Evolutionary conservation across 148 eudicot species (phyloP), one percentile per base, ranked within the genome.

Genomic region (Gaultheria prostrata): DNA sequence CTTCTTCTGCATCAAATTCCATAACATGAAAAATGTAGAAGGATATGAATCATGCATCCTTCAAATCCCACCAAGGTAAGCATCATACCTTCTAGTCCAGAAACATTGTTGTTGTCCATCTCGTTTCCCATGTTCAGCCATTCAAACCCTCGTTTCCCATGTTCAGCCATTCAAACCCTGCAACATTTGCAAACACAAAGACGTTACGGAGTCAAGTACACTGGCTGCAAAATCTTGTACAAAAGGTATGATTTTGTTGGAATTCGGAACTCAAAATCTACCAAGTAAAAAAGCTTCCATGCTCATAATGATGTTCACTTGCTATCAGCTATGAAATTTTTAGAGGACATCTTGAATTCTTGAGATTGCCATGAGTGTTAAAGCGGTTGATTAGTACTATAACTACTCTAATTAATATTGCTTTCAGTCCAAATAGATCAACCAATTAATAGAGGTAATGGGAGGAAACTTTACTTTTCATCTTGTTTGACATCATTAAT

Each of bases 81-180:
- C 63, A 21, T 8, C 77, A 80, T 84, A 88, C 90, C 88, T 86
- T 83, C 39, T 30, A 80, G 77, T 77, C 85, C 90, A 59, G 88
- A 81, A 56, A 80, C 76, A 17, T 84, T 88, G 71, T 46, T 77
- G 84, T 86, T 84, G 56, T 88, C 88, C 83, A 88, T 88, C 78
- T 86, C 86, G 78, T 76, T 85, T 72, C 82, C 80, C 87, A 82
- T 84, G 76, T 72, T 84, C 81, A 84, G 39, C 15, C 49, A 32
- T 2, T 35, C 70, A 6, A 85, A 79, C 59, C 85, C 85, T 79
- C 86, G 78, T 76, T 85, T 72, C 82, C 80, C 87, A 82, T 84
- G 76, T 72, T 84, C 81, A 84, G 39, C 15, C 49, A 32, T 2
- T 35, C 70, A 6, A 85, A 79, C 59, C 85, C 85, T 79, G 80